Conservation (phyloP, 129 eudicot genomes). For the Oenanthe sinensis region DNA sequence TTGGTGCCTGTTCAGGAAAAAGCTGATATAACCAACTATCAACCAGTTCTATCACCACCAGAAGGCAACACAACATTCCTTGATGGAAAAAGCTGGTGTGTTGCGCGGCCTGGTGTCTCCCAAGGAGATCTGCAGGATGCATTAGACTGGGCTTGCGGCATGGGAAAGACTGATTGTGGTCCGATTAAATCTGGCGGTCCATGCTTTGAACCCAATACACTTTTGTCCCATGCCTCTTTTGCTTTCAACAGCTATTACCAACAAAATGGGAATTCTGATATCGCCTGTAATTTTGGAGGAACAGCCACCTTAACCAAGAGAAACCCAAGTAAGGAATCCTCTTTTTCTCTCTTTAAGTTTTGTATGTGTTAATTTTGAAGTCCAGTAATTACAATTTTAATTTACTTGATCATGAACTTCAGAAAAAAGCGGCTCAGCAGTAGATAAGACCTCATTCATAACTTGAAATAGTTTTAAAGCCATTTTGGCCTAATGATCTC, state of each 20-base stretch:
- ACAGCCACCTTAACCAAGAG: slow-evolving; percentile 1
- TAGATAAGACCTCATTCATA: background rate
- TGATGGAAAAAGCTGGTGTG: slow-evolving; percentile 41
- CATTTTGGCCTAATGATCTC: background rate
- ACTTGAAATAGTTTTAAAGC: background rate
- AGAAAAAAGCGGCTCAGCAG: background rate
- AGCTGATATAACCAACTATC: slow-evolving; percentile 18
- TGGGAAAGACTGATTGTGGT: slow-evolving; percentile 25
- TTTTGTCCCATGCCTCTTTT: slow-evolving; percentile 13
- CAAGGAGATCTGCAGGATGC: slow-evolving; percentile 30
- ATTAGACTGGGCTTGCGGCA: slow-evolving; percentile 39
- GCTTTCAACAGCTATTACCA: slow-evolving; percentile 16
- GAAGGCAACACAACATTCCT: slow-evolving; percentile 42
- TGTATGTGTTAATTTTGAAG: background rate
- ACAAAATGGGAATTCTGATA: slow-evolving; percentile 12
- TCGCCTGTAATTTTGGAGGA: slow-evolving; percentile 13
- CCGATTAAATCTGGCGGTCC: slow-evolving; percentile 23
- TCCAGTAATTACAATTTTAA: background rate
- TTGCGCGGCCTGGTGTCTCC: slow-evolving; percentile 29
- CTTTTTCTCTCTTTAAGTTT: background rate
- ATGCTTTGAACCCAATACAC: slow-evolving; percentile 26
- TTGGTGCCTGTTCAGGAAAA: slow-evolving; percentile 10
- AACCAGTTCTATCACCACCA: slow-evolving; percentile 22
- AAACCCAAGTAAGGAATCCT: slow-evolving; percentile 7
- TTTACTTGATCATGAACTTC: background rate